Percentiles rank a stretch among this genome's conserved stretches.
Evolutionary conservation across 768 basidiomycete species (phyloP).

Genomic region (Russula olivacea): DNA sequence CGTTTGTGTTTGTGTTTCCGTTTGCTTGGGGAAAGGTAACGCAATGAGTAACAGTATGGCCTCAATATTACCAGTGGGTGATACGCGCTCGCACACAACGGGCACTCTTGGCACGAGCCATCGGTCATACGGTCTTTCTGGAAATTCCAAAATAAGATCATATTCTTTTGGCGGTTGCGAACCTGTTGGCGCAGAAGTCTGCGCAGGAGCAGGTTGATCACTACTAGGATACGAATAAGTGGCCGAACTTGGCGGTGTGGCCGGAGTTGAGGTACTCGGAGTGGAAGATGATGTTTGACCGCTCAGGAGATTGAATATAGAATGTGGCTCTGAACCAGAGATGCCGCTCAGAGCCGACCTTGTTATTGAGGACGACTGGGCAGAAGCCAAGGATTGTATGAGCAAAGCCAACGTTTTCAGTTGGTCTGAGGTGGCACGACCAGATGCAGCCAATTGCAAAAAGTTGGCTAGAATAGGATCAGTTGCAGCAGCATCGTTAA

Average conservation of each 20-base stretch:
- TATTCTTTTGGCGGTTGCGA: slow-evolving; percentile 47
- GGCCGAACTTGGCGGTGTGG: neutral
- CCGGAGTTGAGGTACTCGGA: slow-evolving; percentile 3
- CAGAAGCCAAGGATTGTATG: slow-evolving; percentile 57
- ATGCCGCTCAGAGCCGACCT: neutral
- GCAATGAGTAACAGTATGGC: slow-evolving; percentile 41
- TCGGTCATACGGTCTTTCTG: slow-evolving; percentile 55
- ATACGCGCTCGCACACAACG: slow-evolving; percentile 43
- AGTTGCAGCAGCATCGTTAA: slow-evolving; percentile 57
- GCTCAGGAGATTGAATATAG: slow-evolving; percentile 9
- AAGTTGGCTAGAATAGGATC: slow-evolving; percentile 66
- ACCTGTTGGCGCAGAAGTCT: slow-evolving; percentile 1
- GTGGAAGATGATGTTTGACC: slow-evolving; percentile 6
- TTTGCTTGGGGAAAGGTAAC: slow-evolving; percentile 39
- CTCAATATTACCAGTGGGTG: slow-evolving; percentile 13
- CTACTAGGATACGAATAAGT: slow-evolving; percentile 1
- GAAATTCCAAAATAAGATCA: slow-evolving; percentile 68
- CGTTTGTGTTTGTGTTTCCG: slow-evolving; percentile 13
- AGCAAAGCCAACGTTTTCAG: slow-evolving; percentile 63
- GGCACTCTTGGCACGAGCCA: slow-evolving; percentile 63
- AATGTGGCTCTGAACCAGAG: slow-evolving; percentile 7
- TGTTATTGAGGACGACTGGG: slow-evolving; percentile 12
- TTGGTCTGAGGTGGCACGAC: slow-evolving; percentile 57
- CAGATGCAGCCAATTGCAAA: slow-evolving; percentile 57
- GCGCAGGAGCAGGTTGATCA: neutral